phyloP scores from a whole-genome alignment of 106 monocot genomes.

The Platanthera zijinensis region DNA sequence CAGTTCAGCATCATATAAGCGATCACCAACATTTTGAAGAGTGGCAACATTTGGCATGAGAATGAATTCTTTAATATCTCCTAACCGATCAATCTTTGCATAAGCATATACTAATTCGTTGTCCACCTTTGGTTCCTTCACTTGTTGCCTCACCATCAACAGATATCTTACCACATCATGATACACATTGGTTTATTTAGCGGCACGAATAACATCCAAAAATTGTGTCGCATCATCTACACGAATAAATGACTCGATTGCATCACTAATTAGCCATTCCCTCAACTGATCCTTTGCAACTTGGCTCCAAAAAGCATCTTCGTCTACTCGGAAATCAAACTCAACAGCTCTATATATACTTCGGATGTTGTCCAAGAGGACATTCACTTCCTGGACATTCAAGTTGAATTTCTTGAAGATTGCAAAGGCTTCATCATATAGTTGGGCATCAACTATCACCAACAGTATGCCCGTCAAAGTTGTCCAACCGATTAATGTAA shows the following conservation, averaged over 20 bases:
- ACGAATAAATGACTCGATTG: slow-evolving; percentile 96
- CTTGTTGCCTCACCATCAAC: slow-evolving; percentile 90
- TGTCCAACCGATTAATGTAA: slow-evolving; percentile 91
- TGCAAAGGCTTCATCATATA: slow-evolving; percentile 97
- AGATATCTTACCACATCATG: slow-evolving; percentile 88
- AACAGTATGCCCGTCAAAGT: slow-evolving; percentile 97
- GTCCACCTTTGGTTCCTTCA: slow-evolving; percentile 88
- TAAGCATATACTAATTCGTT: slow-evolving; percentile 93
- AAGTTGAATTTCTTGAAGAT: slow-evolving; percentile 98
- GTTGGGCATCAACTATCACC: slow-evolving; percentile 92
- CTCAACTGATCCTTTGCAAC: slow-evolving; percentile 90
- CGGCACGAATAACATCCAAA: slow-evolving; percentile 81
- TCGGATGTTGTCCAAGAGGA: slow-evolving; percentile 76
- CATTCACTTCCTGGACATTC: slow-evolving; percentile 91
- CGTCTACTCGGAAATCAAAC: slow-evolving; percentile 95
- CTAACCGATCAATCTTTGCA: slow-evolving; percentile 87
- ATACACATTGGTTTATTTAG: slow-evolving; percentile 81
- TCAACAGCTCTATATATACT: slow-evolving; percentile 92
- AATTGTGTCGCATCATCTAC: slow-evolving; percentile 94
- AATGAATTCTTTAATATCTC: slow-evolving; percentile 95
- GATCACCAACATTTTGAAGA: slow-evolving; percentile 94
- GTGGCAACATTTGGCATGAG: slow-evolving; percentile 99
- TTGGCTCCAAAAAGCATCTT: slow-evolving; percentile 97
- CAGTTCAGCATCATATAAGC: slow-evolving; percentile 76
- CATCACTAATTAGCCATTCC: slow-evolving; percentile 90